Evolutionary conservation across 202 grass and related monocot species (phyloP), one percentile per base, ranked within the genome.

Genomic region (Musa balbisiana): DNA sequence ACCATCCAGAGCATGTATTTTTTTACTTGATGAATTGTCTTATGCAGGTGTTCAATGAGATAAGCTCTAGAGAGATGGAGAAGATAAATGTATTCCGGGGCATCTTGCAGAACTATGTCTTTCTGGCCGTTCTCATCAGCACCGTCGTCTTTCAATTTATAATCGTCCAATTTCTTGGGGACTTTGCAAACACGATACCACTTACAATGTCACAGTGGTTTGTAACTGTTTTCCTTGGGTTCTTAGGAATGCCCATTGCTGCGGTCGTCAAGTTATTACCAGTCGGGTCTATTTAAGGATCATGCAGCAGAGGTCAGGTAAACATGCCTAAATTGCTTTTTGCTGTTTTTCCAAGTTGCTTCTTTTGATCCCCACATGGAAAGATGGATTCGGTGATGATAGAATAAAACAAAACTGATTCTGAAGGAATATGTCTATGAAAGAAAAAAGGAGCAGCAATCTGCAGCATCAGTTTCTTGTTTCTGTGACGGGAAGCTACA

Each of bases 11-110:
- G 8, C 62, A 64, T 24, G 9, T 24, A 1, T 11, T 69, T 49
- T 33, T 43, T 43, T 43, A 43, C 33, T 43, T 8, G 1, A 43
- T 43, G 33, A 43, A 55, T 73, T 62, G 53, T 26, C 23, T 67
- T 51, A 20, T 75, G 24, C 85, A 92, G 90, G 85, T 92, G 69
- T 97, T 97, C 86, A 97, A 97, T 80, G 93, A 97, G 84, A 91
- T 97, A 85, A 92, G 87, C 82, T 97, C 93, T 3, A 85, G 93
- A 83, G 93, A 97, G 80, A 97, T 92, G 93, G 93, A 97, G 81
- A 97, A 87, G 82, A 78, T 93, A 74, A 87, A 97, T 77, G 93
- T 97, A 64, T 87, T 97, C 54, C 83, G 82, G 69, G 93, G 93
- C 68, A 92, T 97, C 52, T 67, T 85, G 22, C 84, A 85, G 16